These are phyloP conservation scores for Lophiotrema nucula DNA, from an alignment of 495 filamentous ascomycete genomes.

Conservation along the genomic window DNA sequence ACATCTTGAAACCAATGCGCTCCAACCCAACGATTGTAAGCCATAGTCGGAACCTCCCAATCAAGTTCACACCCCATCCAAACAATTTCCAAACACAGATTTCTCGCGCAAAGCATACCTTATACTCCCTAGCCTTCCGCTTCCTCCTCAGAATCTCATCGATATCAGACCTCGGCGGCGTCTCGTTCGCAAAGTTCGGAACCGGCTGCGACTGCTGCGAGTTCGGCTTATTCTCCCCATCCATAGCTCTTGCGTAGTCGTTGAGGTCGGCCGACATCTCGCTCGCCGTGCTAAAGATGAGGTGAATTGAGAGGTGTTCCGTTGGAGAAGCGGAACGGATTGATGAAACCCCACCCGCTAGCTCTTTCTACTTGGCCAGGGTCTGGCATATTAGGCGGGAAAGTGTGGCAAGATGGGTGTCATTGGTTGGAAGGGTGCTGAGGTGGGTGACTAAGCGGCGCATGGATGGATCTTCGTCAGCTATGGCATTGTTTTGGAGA, in stretches of 20 bases:
- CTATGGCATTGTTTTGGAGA: too few relatives aligned
- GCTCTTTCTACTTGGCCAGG: background rate
- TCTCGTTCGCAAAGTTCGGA: slow-evolving; percentile 18
- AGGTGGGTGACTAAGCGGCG: too few relatives aligned
- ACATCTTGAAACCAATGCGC: too few relatives aligned
- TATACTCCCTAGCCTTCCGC: slow-evolving; percentile 45
- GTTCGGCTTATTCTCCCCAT: slow-evolving; percentile 12
- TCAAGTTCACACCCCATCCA: background rate
- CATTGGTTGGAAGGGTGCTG: too few relatives aligned
- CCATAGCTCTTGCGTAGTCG: slow-evolving; percentile 9
- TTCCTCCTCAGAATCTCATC: slow-evolving; percentile 45
- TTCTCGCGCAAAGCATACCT: slow-evolving; percentile 19
- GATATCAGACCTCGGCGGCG: slow-evolving; percentile 35
- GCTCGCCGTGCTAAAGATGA: too few relatives aligned
- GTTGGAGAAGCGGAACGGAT: background rate
- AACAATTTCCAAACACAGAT: background rate
- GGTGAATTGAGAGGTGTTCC: too few relatives aligned
- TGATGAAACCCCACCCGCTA: background rate
- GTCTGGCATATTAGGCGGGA: background rate
- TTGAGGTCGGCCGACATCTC: too few relatives aligned
- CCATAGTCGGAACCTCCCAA: background rate
- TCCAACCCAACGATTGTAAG: too few relatives aligned
- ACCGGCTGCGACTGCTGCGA: slow-evolving; percentile 6
- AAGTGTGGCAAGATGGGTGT: background rate
- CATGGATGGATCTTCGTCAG: too few relatives aligned